Evolutionary conservation across 257 asterid species (phyloP).

Genomic region (Lavandula angustifolia): DNA sequence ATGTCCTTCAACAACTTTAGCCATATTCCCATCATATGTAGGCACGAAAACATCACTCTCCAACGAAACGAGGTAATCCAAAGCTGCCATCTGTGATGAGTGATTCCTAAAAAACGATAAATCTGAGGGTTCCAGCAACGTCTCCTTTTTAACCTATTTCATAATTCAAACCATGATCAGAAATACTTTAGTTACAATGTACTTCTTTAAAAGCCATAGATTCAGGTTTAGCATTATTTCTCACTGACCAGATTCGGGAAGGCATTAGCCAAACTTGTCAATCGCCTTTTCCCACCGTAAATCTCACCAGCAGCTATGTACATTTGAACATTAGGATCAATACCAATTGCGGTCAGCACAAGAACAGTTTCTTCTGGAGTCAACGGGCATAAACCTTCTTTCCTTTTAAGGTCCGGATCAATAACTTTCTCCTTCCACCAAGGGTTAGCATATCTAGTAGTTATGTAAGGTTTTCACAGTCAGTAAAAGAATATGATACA

Average conservation of each 20-base stretch:
- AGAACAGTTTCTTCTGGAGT: constrained; percentile 59
- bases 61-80: constrained; percentile 55
- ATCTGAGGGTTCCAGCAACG: constrained; percentile 45
- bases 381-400: constrained; percentile 57
- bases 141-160: constrained; percentile 51
- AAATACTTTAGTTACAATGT: neutral
- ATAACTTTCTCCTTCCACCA: constrained; percentile 62
- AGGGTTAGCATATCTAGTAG: constrained; percentile 49
- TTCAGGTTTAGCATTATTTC: constrained; percentile 5
- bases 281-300: constrained; percentile 49
- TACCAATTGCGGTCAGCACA: constrained; percentile 49
- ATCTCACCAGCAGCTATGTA: constrained; percentile 60
- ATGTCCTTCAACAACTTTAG: constrained; percentile 63
- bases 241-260: constrained; percentile 50
- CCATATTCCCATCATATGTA: constrained; percentile 62
- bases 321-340: constrained; percentile 46
- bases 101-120: constrained; percentile 41
- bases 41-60: constrained; percentile 60
- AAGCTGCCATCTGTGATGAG: constrained; percentile 61
- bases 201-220: neutral
- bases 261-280: constrained; percentile 41
- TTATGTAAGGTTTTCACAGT: constrained; percentile 17
- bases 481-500: constrained; percentile 7
- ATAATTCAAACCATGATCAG: constrained; percentile 17
- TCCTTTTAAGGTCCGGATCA: constrained; percentile 49